Evolutionary conservation across 495 filamentous ascomycete genomes (phyloP).

Genomic region (Lophiotrema nucula): DNA sequence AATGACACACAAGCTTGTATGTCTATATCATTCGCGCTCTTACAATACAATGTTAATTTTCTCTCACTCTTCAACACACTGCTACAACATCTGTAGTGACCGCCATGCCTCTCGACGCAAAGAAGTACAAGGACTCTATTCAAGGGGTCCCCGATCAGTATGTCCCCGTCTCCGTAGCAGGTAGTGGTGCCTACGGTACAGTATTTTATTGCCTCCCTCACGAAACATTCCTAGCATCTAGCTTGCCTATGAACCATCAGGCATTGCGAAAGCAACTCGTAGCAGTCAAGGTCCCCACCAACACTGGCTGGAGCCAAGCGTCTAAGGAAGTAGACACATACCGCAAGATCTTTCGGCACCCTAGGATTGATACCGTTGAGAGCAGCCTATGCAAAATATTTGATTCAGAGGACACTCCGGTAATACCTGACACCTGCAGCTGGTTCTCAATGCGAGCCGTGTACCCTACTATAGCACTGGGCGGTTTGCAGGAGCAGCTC

Average conservation of each 20-base stretch:
- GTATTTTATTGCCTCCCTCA: not conserved
- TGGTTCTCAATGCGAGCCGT: not conserved
- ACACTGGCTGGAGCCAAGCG: no score
- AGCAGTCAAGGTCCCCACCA: not conserved
- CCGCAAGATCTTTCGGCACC: no score
- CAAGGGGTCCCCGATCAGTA: not conserved
- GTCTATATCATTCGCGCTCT: not conserved
- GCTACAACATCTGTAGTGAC: not conserved
- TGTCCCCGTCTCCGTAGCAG: not conserved
- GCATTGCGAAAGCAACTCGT: not conserved
- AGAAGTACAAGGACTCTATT: not conserved
- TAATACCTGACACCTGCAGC: not conserved
- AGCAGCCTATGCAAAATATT: not conserved
- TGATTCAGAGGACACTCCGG: not conserved
- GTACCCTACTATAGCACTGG: not conserved
- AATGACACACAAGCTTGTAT: not conserved
- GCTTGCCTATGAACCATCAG: no score
- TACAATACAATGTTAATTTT: not conserved
- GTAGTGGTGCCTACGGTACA: not conserved
- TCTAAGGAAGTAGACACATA: no score
- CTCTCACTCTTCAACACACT: not conserved
- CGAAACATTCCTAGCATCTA: no score
- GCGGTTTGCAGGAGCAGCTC: no score
- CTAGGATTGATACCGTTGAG: not conserved
- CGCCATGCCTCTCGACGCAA: no score